Base-by-base conservation (phyloP, 257 asterid species). In the Nicotiana undulata region DNA sequence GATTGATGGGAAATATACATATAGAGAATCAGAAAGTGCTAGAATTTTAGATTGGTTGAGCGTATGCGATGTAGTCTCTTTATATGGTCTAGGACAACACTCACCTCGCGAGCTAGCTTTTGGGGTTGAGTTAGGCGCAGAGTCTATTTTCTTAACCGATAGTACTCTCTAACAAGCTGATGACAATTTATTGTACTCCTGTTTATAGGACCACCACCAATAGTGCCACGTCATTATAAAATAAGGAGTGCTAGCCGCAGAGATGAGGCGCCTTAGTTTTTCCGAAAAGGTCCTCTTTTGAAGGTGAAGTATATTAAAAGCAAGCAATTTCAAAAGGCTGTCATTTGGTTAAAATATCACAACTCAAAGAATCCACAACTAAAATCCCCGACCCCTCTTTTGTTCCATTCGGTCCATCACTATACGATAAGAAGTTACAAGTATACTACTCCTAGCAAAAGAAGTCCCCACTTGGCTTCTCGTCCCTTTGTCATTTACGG, bases 401-500 rank as follows among this genome's bases (percentile, higher is more conserved):
- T 74, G 79, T 74, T 74, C 44, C 44, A 74, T 49, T 16, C 5
- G 5, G 52, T 74, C 63, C 79, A 49, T 46, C 79, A 46, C 20
- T 31, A 3, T 53, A 72, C 13, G 37, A 13, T 70, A 72, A 49
- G 60, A 72, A 72, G 60, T 74, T 74, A 49, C 79, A 49, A 74
- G 63, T 49, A 58, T 26, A 49, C 63, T 26, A 63, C 37, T 63
- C 79, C 79, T 74, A 74, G 63, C 79, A 74, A 72, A 24, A 72
- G 51, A 24, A 3, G 9, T 8, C 17, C 2, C 44, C 15, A 49
- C 46, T 74, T 74, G 63, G 56, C 79, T 49, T 74, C 79, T 51
- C 18, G 18, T 13, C 61, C 63, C 9, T 49, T 74, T 74, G 46
- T 74, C 26, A 0, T 40, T 15, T 72, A 15, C 24, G 4, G 51